Evolutionary conservation across 148 eudicot genomes (phyloP).

Genomic region (Spergularia bocconei): DNA sequence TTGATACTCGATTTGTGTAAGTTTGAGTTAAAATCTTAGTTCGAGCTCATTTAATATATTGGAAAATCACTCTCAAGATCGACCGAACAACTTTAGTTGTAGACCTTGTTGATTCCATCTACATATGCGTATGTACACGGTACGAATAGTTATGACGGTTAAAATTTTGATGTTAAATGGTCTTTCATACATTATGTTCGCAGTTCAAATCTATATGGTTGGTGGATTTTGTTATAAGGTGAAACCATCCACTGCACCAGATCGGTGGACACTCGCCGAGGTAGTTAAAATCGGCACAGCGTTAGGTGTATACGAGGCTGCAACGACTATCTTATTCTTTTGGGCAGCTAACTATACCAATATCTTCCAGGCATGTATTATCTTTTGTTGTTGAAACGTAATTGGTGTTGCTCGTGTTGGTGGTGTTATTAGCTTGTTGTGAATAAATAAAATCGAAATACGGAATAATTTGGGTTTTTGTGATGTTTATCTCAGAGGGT

Average conservation of each 20-base stretch:
- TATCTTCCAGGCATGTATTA: conserved; percentile 84
- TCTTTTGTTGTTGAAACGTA: neutral
- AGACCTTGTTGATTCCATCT: too few relatives aligned
- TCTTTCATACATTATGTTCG: neutral
- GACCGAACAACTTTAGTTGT: too few relatives aligned
- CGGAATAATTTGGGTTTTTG: neutral
- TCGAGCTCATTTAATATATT: too few relatives aligned
- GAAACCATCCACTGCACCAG: conserved; percentile 84
- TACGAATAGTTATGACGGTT: too few relatives aligned
- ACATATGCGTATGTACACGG: too few relatives aligned
- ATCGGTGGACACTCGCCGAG: conserved; percentile 92
- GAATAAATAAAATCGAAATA: neutral
- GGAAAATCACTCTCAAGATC: too few relatives aligned
- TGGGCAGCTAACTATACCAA: conserved; percentile 90
- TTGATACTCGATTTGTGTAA: too few relatives aligned
- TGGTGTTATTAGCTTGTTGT: too few relatives aligned
- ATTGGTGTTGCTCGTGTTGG: too few relatives aligned
- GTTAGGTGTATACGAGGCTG: conserved; percentile 80
- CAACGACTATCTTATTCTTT: conserved; percentile 94
- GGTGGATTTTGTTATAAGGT: conserved; percentile 39
- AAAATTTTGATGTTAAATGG: too few relatives aligned
- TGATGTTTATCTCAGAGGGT: conserved; percentile 36
- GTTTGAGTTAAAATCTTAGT: too few relatives aligned
- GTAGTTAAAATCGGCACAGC: conserved; percentile 75
- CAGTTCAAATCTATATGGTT: neutral